A percentile compares a stretch with the other conserved stretches of the same genome.
Conservation (phyloP, 257 asterid species). For the Solanum bukasovii region DNA sequence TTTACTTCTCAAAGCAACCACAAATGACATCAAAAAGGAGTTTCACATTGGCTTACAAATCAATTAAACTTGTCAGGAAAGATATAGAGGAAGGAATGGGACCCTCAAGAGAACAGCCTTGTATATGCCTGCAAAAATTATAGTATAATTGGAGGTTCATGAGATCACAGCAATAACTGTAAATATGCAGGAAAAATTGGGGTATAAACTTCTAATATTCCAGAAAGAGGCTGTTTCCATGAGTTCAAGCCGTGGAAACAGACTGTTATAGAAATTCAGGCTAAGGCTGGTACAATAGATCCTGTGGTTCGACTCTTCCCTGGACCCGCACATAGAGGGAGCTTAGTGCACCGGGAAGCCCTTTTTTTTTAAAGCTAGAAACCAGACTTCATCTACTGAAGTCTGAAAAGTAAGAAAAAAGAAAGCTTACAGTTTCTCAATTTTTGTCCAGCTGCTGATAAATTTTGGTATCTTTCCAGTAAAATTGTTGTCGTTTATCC, state of each 20-base stretch:
- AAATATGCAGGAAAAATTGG: not conserved
- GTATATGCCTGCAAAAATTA: slow-evolving; percentile 59
- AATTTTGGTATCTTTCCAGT: slow-evolving; percentile 77
- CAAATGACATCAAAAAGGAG: not conserved
- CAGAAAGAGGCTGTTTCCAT: not conserved
- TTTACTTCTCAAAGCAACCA: not conserved
- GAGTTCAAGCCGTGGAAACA: not conserved
- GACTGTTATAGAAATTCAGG: not conserved
- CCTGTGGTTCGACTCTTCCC: not conserved
- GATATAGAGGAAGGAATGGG: slow-evolving; percentile 80
- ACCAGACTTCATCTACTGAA: not conserved
- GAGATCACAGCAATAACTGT: not conserved
- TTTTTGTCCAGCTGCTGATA: slow-evolving; percentile 64
- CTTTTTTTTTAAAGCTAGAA: not conserved
- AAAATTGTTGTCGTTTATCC: slow-evolving; percentile 86
- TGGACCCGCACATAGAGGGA: not conserved
- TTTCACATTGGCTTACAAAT: slow-evolving; percentile 44
- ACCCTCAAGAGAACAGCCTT: slow-evolving; percentile 87
- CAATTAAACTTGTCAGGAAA: slow-evolving; percentile 47
- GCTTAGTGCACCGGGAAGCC: not conserved
- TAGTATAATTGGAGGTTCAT: not conserved
- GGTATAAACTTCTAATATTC: not conserved
- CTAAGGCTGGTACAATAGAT: not conserved
- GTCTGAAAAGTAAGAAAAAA: not conserved
- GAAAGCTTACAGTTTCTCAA: slow-evolving; percentile 69